These are phyloP conservation scores for Hypoxylon sp. DNA, from an alignment of 2,329 filamentous ascomycete species.

Conservation along the genomic window DNA sequence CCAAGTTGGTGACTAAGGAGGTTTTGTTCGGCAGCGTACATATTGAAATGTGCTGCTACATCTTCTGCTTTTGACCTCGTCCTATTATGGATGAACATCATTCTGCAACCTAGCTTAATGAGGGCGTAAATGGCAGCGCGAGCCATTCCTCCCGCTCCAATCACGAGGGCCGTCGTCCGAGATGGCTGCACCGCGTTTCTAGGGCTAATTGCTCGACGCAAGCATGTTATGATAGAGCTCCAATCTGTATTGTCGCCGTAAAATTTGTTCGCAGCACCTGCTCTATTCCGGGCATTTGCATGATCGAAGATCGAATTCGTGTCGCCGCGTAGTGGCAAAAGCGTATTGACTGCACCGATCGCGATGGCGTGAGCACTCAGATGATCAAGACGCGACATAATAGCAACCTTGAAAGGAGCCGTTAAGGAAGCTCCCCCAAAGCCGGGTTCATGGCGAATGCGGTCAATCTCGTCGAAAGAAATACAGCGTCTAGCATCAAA, in stretches of 20 bases:
- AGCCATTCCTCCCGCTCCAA: slow-evolving; percentile 78
- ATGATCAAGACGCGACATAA: slow-evolving; percentile 72
- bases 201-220: slow-evolving; percentile 76
- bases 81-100: slow-evolving; percentile 78
- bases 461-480: slow-evolving; percentile 70
- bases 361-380: slow-evolving; percentile 76
- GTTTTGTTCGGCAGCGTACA: slow-evolving; percentile 55
- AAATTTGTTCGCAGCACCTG: slow-evolving; percentile 70
- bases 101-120: slow-evolving; percentile 77
- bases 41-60: slow-evolving; percentile 75
- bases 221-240: slow-evolving; percentile 71
- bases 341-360: slow-evolving; percentile 78
- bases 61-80: slow-evolving; percentile 70
- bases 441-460: slow-evolving; percentile 67
- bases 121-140: slow-evolving; percentile 79
- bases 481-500: slow-evolving; percentile 71
- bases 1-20: slow-evolving; percentile 50
- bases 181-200: slow-evolving; percentile 69
- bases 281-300: slow-evolving; percentile 68
- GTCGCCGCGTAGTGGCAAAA: slow-evolving; percentile 72
- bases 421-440: slow-evolving; percentile 77
- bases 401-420: slow-evolving; percentile 77
- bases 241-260: slow-evolving; percentile 80
- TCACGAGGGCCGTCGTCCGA: slow-evolving; percentile 66
- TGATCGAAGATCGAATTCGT: slow-evolving; percentile 64